Base-by-base conservation (phyloP, 2,329 filamentous ascomycete genomes). In the Xylariaceae sp. region DNA sequence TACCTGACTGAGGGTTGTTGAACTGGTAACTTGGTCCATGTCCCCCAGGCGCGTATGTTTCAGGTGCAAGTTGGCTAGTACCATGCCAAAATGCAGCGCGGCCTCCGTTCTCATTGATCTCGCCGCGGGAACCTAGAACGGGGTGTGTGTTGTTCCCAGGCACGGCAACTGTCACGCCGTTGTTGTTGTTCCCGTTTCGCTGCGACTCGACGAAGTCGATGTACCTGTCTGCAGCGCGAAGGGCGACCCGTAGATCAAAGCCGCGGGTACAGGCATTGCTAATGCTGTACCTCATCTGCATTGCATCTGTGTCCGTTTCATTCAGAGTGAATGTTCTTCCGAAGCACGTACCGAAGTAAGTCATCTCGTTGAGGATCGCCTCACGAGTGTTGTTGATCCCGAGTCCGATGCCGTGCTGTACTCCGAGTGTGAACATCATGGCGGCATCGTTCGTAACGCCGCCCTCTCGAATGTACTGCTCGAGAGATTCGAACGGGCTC, bases 341-440 rank as follows among this genome's bases (percentile, higher is more conserved):
- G 29, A 49, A 52, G 3, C 48, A 35, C 6, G 31, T 34, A 14
- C 45, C 47, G 1, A 37, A 13, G 9, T 17, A 14, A 32, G 36
- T 28, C 13, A 50, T 37, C 37, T 53, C 49, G 21, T 45, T 36
- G 15, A 52, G 30, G 2, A 53, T 17, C 12, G 34, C 36, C 14
- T 46, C 36, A 40, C 43, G 38, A 30, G 41, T 40, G 8, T 29
- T 24, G 1, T 11, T 1, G 30, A 55, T 39, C 16, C 46, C 51
- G 12, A 48, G 42, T 9, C 52, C 52, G 17, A 55, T 53, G 9
- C 50, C 52, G 21, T 28, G 18, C 34, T 55, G 50, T 14, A 52
- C 33, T 16, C 47, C 50, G 30, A 47, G 21, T 7, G 6, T 7
- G 21, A 24, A 24, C 7, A 11, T 11, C 21, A 6, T 24, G 11